Base-by-base conservation (phyloP, 2,329 filamentous ascomycete species). In the Emmonsia crescens region DNA sequence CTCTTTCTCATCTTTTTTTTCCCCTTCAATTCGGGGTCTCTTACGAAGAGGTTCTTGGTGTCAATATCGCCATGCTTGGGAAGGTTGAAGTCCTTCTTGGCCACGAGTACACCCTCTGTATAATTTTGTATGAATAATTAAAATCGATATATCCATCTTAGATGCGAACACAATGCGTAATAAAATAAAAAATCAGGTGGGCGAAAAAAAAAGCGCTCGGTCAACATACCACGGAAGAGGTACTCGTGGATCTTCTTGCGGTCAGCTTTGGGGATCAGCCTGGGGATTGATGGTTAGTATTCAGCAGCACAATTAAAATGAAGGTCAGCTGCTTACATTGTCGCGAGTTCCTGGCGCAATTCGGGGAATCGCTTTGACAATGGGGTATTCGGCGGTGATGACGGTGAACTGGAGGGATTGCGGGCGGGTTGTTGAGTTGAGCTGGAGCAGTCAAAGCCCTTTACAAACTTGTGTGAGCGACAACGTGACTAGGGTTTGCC, bases 171-270 rank as follows among this genome's bases (percentile, higher is more conserved):
- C 16, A 54, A 31, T 31, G 9, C 21, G 16, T 5, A 33, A 29
- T 46, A 31, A 36, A 27, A 48, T n/a, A 54, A 46, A 56, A 56
- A 57, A 63, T 21, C 3, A 40, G 10, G 33, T 27, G 33, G 52
- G 6, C 12, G 52, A n/a, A 38, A 36, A 51, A 51, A 36, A 55
- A 19, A 46, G 55, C 16, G 56, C n/a, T 46, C 6, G 49, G 29
- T 27, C 67, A 76, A 48, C 77, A 75, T 76, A 91, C 89, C 89
- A 76, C 89, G 88, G 88, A 96, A 96, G 86, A 99, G 90, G 89
- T 93, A 96, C 89, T 93, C 93, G 87, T 99, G 94, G 83, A 99
- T 97, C 89, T 91, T 91, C 90, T 99, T 99, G 85, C 95, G 92
- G 85, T 99, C 94, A 81, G 91, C 89, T 89, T 97, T 97, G 80